Base-by-base conservation (phyloP, 169 alveolate genomes). In the Theileria equi region DNA sequence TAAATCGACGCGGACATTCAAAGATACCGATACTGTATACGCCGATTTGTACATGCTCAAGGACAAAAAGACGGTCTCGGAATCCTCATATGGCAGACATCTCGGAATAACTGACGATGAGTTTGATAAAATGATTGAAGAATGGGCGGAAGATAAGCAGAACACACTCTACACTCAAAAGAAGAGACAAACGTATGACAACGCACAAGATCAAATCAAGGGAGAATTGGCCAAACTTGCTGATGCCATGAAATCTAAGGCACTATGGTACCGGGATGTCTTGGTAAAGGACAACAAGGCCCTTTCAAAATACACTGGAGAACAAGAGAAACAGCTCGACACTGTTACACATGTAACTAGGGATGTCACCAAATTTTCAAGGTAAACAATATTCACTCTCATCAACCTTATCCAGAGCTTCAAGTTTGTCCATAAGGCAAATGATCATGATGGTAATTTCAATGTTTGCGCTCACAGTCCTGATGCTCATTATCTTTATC, bases 301-400 rank as follows among this genome's bases (percentile, higher is more conserved):
- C 19, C 43, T 74, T 16, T 55, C 73, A 13, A 74, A 74, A 34
- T 63, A 45, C 32, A 74, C 80, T 1, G 79, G 23, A 0, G 67
- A 74, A 41, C 84, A 74, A 35, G 84, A 64, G 79, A 74, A 64
- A 34, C 84, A 74, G 68, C 79, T 74, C 40, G 84, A 74, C 68
- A 64, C 84, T 5, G 84, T 74, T 2, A 47, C 84, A 13, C 71
- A 53, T 21, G 78, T 64, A 16, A 64, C 84, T 28, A 53, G 26
- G 17, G 79, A 65, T 36, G 79, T 68, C 25, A 29, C 79, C 16
- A 67, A 54, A 38, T 38, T 38, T 13, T 13, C 45, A 13, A 38
- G 45, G 45, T 38, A 38, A 38, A 38, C n/a, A 13, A 38, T 13
- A 38, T 13, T 13, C n/a, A 13, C 45, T 38, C 13, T 59, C 57